A percentile compares a stretch with the other conserved stretches of the same genome.
Evolutionary conservation across 164 flowering plant genomes (phyloP).

Genomic region (Magnolia sinica): DNA sequence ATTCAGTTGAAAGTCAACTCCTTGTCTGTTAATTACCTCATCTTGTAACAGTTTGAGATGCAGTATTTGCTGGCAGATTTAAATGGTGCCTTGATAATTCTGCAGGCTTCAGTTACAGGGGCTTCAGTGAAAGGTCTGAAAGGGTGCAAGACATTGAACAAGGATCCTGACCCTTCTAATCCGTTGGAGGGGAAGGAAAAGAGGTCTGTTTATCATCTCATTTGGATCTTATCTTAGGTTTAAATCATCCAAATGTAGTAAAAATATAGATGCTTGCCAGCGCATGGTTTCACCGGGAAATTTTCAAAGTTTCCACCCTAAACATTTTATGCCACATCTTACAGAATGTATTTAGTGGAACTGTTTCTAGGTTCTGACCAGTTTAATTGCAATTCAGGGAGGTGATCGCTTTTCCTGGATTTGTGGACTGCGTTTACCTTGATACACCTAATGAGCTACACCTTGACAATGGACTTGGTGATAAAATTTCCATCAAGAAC

Average conservation of each 20-base stretch:
- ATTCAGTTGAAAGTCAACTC: background rate
- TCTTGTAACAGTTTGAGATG: background rate
- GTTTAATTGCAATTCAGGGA: conserved; percentile 46
- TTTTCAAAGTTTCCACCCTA: background rate
- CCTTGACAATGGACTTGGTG: conserved; percentile 82
- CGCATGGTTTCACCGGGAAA: background rate
- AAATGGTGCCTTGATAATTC: background rate
- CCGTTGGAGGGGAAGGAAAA: conserved; percentile 78
- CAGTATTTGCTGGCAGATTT: background rate
- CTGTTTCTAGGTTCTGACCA: background rate
- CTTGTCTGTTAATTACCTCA: background rate
- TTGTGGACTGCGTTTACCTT: conserved; percentile 89
- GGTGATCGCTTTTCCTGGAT: conserved; percentile 75
- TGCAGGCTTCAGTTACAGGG: conserved; percentile 70
- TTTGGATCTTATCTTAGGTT: background rate
- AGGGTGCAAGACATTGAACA: conserved; percentile 89
- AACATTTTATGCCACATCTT: background rate
- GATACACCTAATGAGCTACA: conserved; percentile 62
- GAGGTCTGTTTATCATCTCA: conserved; percentile 44
- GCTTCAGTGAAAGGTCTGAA: conserved; percentile 79
- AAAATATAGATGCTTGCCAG: background rate
- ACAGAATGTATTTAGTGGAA: background rate
- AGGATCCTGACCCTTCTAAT: conserved; percentile 85
- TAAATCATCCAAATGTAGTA: background rate
- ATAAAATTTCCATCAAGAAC: conserved; percentile 53